Conservation (phyloP, 2,329 filamentous ascomycete genomes). For the Diaporthe australafricana region DNA sequence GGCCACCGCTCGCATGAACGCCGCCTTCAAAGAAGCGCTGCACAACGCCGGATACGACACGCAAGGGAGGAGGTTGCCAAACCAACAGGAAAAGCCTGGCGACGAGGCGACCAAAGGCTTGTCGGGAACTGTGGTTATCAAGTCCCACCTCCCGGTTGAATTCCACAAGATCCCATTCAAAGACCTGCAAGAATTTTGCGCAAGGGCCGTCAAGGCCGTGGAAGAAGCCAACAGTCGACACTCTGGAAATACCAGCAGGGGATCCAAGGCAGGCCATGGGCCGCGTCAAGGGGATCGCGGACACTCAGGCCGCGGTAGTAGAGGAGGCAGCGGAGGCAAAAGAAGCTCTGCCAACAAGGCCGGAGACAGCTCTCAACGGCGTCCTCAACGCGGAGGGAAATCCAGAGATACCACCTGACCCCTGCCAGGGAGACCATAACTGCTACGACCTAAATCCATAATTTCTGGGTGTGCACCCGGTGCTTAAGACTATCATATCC, state of each 20-base stretch:
- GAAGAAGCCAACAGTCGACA: conserved; percentile 18
- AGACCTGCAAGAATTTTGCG: conserved; percentile 32
- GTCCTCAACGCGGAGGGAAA: background rate
- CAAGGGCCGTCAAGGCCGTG: conserved; percentile 29
- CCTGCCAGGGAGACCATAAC: too few relatives aligned
- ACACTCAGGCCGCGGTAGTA: background rate
- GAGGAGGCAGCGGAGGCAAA: background rate
- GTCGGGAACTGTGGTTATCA: conserved; percentile 39
- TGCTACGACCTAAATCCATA: too few relatives aligned
- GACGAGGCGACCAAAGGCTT: conserved; percentile 28
- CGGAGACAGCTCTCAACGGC: background rate
- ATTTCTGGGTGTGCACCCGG: background rate
- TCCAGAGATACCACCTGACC: background rate
- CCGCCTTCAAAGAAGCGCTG: conserved; percentile 41
- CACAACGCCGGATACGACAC: conserved; percentile 40
- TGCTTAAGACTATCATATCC: background rate
- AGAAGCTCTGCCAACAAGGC: background rate
- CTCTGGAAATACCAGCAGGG: conserved; percentile 8
- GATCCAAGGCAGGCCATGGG: background rate
- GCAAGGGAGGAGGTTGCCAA: conserved; percentile 34
- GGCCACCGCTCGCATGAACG: conserved; percentile 34
- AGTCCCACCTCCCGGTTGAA: conserved; percentile 5
- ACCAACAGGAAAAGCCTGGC: background rate
- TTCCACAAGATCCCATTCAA: conserved; percentile 23
- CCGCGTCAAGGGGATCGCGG: background rate